Conservation (phyloP, 768 basidiomycete species). For the Boletus tomentosulus region DNA sequence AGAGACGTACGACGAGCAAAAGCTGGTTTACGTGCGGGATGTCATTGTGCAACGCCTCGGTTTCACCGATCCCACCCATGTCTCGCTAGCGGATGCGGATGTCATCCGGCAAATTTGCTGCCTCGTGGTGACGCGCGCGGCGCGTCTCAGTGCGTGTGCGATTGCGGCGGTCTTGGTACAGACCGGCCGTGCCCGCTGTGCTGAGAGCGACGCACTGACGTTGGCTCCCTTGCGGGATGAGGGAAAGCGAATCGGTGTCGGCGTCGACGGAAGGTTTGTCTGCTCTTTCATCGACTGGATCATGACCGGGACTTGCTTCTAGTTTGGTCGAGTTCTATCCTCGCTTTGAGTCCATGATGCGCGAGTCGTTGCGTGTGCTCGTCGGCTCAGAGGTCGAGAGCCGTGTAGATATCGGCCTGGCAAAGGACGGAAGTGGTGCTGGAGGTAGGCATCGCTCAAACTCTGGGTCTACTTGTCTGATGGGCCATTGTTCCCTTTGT, state of each 20-base stretch:
- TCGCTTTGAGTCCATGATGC: slow-evolving; percentile 68
- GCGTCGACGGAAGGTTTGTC: slow-evolving; percentile 86
- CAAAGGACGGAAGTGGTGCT: slow-evolving; percentile 96
- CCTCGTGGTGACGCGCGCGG: slow-evolving; percentile 78
- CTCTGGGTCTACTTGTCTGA: neutral
- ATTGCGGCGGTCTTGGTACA: slow-evolving; percentile 84
- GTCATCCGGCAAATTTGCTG: slow-evolving; percentile 78
- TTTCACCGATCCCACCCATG: slow-evolving; percentile 46
- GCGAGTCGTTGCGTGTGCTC: slow-evolving; percentile 67
- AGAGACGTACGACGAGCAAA: slow-evolving; percentile 14
- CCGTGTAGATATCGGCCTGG: slow-evolving; percentile 81
- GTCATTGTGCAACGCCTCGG: slow-evolving; percentile 62
- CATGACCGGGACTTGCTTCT: slow-evolving; percentile 1
- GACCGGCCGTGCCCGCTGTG: slow-evolving; percentile 61
- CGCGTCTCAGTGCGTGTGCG: slow-evolving; percentile 78
- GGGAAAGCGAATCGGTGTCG: slow-evolving; percentile 64
- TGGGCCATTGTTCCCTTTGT: neutral
- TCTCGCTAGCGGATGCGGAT: slow-evolving; percentile 60
- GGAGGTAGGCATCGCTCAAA: slow-evolving; percentile 56
- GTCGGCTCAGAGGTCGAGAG: slow-evolving; percentile 81
- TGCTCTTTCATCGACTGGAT: neutral
- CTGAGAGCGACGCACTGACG: slow-evolving; percentile 28
- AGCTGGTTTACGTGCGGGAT: slow-evolving; percentile 52
- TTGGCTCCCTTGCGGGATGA: slow-evolving; percentile 24
- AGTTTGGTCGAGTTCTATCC: slow-evolving; percentile 94